Base-by-base conservation (phyloP, 2,329 filamentous ascomycete species). In the Epichloe baconii region DNA sequence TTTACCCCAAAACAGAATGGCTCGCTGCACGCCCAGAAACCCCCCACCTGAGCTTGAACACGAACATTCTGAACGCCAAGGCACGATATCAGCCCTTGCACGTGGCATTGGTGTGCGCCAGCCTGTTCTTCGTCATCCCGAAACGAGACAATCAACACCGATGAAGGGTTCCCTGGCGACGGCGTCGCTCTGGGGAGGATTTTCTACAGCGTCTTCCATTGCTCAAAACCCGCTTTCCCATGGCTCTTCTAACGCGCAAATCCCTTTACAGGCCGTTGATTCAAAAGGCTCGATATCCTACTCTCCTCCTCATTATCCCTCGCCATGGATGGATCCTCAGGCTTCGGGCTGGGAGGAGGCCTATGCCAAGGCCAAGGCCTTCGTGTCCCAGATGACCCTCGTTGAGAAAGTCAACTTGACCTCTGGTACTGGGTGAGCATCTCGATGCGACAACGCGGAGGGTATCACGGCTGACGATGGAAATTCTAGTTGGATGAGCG, bases 361-460 rank as follows among this genome's bases (percentile, higher is more conserved):
- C 40, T 90, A 95, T 59, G 71, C 69, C 19, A 83, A 85, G 66
- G 90, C 90, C 1, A 80, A 79, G 58, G 79, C 75, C 3, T 91
- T 95, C 61, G 88, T 96, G 44, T 85, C 84, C 10, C 82, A 89
- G 64, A 70, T 95, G 68, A 95, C 88, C 0, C 74, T 95, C 37
- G 64, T 82, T 11, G 90, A 96, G 67, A 96, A 95, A 71, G 88
- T 97, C 67, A 97, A 97, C 66, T 66, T 98, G 56, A 97, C 91
- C 3, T 96, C 90, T 0, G 91, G 91, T 66, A 79, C 85, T 56
- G 89, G 89, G 79, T 91, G 70, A 66, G 81, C 26, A 21, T 34
- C 26, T 7, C 70, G 14, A 17, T 3, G 14, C 31, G 26, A 35
- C 38, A 23, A 19, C 12, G n/a, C 23, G 44, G 41, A 37, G n/a